Evolutionary conservation across 2,329 filamentous ascomycete genomes (phyloP).

Genomic region (Colletotrichum truncatum): DNA sequence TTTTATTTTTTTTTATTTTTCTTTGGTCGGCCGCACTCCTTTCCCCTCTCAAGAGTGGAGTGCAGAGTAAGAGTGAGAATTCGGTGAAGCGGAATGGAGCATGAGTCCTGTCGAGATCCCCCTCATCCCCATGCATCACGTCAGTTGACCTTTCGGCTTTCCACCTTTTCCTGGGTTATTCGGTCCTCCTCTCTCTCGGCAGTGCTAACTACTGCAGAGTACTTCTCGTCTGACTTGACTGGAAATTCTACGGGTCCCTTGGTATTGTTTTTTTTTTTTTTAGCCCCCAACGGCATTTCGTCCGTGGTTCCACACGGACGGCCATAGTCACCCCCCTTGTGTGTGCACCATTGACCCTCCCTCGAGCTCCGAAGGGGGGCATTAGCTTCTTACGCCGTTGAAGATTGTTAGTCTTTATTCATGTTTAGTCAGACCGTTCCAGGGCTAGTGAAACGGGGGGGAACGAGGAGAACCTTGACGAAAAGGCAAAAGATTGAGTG

Average conservation of each 20-base stretch:
- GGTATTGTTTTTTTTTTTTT: conserved; percentile 1
- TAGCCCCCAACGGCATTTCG: conserved; percentile 8
- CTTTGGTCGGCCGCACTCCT: too few species aligned
- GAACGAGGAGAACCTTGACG: conserved; percentile 13
- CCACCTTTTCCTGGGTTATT: background rate
- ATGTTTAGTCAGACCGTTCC: conserved; percentile 3
- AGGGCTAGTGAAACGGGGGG: conserved; percentile 18
- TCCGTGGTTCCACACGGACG: background rate
- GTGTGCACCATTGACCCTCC: background rate
- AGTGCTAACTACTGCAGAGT: conserved; percentile 11
- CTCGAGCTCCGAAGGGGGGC: conserved; percentile 16
- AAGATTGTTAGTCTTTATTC: conserved; percentile 10
- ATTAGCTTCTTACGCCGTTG: conserved; percentile 7
- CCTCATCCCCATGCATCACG: conserved; percentile 13
- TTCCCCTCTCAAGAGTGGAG: conserved; percentile 10
- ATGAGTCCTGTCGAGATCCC: background rate
- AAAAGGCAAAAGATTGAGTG: background rate
- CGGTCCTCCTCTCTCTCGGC: background rate
- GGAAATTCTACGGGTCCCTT: background rate
- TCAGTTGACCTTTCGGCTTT: conserved; percentile 16
- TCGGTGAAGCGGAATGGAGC: background rate
- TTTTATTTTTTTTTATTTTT: too few species aligned
- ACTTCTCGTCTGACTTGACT: background rate
- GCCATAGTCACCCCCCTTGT: background rate
- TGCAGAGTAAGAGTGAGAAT: background rate